Conservation (phyloP, 345 rosid genomes). For the Euclidium syriacum region DNA sequence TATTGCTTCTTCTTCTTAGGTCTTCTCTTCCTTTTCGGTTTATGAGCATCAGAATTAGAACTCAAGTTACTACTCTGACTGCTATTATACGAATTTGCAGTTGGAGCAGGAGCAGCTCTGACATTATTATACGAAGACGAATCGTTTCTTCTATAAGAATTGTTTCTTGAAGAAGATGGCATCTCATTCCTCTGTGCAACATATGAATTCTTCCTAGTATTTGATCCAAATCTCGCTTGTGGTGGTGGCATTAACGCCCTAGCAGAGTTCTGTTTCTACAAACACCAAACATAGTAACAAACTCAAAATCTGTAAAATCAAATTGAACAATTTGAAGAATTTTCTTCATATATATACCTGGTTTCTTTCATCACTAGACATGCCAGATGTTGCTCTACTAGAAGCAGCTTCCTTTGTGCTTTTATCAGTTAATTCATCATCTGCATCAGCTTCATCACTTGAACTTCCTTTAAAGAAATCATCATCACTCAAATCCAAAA, state of each 20-base stretch:
- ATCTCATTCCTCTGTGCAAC: slow-evolving; percentile 40
- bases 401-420: slow-evolving; percentile 97
- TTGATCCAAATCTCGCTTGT: slow-evolving; percentile 65
- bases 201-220: slow-evolving; percentile 51
- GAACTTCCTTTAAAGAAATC: slow-evolving; percentile 93
- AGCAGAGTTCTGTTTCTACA: slow-evolving; percentile 67
- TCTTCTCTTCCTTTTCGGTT: slow-evolving; percentile 91
- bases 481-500: slow-evolving; percentile 90
- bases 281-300: neutral
- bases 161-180: slow-evolving; percentile 53
- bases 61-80: slow-evolving; percentile 86
- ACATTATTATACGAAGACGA: slow-evolving; percentile 43
- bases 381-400: slow-evolving; percentile 81
- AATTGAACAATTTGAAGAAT: no score
- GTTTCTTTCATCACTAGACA: slow-evolving; percentile 97
- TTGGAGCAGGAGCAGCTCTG: slow-evolving; percentile 38
- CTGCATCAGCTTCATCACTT: slow-evolving; percentile 98
- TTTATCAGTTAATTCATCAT: slow-evolving; percentile 97
- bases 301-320: neutral
- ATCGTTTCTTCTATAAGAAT: slow-evolving; percentile 58
- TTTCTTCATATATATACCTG: no score
- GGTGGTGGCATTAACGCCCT: slow-evolving; percentile 97
- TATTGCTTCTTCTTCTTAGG: slow-evolving; percentile 85
- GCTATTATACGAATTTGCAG: slow-evolving; percentile 55
- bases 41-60: slow-evolving; percentile 89